Percentiles rank a stretch among this genome's conserved stretches.
Evolutionary conservation across 345 rosid species (phyloP).

Genomic region (Nephelium lappaceum): DNA sequence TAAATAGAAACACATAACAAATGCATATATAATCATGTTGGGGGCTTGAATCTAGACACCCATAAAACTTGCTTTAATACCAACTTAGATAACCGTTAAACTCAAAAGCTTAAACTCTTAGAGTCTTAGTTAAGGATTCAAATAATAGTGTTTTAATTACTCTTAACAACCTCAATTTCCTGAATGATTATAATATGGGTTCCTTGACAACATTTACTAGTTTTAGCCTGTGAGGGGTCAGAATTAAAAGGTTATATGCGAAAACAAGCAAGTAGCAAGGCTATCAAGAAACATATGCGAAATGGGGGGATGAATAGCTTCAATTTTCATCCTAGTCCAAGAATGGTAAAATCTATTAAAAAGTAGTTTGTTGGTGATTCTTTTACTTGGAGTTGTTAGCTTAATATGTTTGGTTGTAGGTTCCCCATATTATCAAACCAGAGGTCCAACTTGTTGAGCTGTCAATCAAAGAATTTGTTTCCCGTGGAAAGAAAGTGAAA

Average conservation of each 20-base stretch:
- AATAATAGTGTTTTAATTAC: background rate
- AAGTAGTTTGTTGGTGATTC: constrained; percentile 14
- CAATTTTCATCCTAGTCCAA: constrained; percentile 86
- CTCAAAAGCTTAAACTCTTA: background rate
- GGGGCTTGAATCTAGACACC: background rate
- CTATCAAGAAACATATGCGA: constrained; percentile 74
- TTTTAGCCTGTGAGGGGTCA: constrained; percentile 96
- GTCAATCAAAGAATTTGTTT: constrained; percentile 69
- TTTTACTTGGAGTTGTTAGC: constrained; percentile 5
- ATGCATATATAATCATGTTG: background rate
- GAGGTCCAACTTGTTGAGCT: constrained; percentile 80
- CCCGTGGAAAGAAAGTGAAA: constrained; percentile 73
- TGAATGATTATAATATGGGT: background rate
- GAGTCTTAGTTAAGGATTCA: background rate
- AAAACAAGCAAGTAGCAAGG: constrained; percentile 74
- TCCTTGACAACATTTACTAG: constrained; percentile 79
- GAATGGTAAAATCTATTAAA: constrained; percentile 71
- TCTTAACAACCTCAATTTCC: background rate
- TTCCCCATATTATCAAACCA: constrained; percentile 86
- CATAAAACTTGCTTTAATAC: background rate
- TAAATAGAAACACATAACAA: background rate
- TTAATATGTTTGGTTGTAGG: constrained; percentile 41
- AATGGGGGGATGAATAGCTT: constrained; percentile 89
- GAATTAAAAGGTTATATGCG: constrained; percentile 84
- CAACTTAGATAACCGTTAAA: background rate